phyloP scores from a whole-genome alignment of 2,329 filamentous ascomycete genomes.

The Botrytis squamosa region DNA sequence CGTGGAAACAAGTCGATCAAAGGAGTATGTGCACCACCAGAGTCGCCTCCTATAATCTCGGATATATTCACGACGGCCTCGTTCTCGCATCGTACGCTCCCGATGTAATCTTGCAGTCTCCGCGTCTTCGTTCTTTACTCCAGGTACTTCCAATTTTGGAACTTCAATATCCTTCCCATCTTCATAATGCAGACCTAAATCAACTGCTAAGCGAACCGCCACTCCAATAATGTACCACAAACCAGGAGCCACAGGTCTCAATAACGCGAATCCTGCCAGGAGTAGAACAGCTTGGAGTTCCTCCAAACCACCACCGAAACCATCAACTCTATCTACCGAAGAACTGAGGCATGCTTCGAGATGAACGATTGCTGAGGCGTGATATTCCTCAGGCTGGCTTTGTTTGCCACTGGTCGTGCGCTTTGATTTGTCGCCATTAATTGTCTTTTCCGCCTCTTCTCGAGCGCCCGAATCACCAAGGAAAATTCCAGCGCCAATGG shows the following conservation, averaged over 20 bases:
- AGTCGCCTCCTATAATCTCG: conserved; percentile 82
- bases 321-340: conserved; percentile 52
- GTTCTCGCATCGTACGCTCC: conserved; percentile 46
- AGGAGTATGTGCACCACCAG: conserved; percentile 97
- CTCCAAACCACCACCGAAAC: conserved; percentile 84
- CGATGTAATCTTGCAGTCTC: conserved; percentile 39
- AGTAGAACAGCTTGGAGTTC: conserved; percentile 91
- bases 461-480: conserved; percentile 60
- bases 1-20: conserved; percentile 91
- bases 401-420: conserved; percentile 44
- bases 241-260: conserved; percentile 88
- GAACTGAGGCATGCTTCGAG: conserved; percentile 77
- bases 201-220: conserved; percentile 83
- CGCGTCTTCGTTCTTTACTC: conserved; percentile 38
- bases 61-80: conserved; percentile 74
- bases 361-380: conserved; percentile 90
- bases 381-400: conserved; percentile 88
- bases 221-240: conserved; percentile 98
- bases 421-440: conserved; percentile 34
- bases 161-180: conserved; percentile 68
- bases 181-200: conserved; percentile 89
- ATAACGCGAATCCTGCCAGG: conserved; percentile 84
- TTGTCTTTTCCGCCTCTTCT: conserved; percentile 30
- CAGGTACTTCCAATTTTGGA: conserved; percentile 52
- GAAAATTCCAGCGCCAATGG: conserved; percentile 91